Evolutionary conservation across 2,329 filamentous ascomycete species (phyloP).

Genomic region (Colletotrichum truncatum): DNA sequence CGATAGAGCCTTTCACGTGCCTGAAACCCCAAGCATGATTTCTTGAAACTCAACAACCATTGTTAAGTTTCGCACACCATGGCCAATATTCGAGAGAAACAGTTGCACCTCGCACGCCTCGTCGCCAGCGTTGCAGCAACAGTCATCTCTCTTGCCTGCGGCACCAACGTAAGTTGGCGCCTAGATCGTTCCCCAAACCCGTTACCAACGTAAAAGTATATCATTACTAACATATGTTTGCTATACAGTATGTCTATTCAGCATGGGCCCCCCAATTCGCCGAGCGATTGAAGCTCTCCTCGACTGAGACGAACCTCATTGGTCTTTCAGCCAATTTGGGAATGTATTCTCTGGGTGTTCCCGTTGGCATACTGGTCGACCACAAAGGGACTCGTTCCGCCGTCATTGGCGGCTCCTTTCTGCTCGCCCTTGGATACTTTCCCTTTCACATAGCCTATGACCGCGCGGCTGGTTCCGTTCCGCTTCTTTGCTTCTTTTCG

Average conservation of each 20-base stretch:
- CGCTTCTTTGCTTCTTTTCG: constrained; percentile 80
- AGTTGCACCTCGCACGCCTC: constrained; percentile 72
- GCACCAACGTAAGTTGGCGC: constrained; percentile 78
- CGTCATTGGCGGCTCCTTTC: constrained; percentile 76
- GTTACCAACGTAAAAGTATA: not conserved
- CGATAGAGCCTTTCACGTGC: not conserved
- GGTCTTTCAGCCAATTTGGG: constrained; percentile 87
- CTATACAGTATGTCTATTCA: constrained; percentile 89
- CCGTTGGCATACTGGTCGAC: constrained; percentile 89
- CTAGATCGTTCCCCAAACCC: not conserved
- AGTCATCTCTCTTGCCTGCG: constrained; percentile 85
- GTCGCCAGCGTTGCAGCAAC: constrained; percentile 88
- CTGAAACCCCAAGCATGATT: constrained; percentile 8
- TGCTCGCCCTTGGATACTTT: constrained; percentile 84
- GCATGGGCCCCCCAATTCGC: constrained; percentile 98
- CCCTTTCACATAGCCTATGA: constrained; percentile 84
- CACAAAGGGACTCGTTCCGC: constrained; percentile 81
- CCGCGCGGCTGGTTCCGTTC: constrained; percentile 67
- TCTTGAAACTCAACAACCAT: not conserved
- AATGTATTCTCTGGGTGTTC: constrained; percentile 93
- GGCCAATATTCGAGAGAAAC: constrained; percentile 46
- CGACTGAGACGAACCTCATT: constrained; percentile 94
- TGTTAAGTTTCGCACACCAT: not conserved
- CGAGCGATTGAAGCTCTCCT: constrained; percentile 83
- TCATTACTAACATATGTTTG: not conserved